phyloP scores from a whole-genome alignment of 768 basidiomycete species.

The Lentinula detonsa region DNA sequence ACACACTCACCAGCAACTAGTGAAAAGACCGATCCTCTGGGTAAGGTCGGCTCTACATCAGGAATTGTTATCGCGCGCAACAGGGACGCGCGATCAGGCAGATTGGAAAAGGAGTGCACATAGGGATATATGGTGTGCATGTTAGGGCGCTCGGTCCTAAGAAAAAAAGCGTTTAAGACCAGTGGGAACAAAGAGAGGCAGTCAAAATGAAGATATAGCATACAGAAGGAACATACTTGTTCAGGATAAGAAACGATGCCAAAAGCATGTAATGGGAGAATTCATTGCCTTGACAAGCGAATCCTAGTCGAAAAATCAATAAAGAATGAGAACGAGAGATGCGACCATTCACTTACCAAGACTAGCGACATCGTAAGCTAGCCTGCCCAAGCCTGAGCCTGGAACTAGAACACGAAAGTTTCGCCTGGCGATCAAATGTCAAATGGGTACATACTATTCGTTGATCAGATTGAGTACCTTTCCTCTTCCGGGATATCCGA shows the following conservation, averaged over 20 bases:
- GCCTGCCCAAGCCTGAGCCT: slow-evolving; percentile 81
- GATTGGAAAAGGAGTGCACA: slow-evolving; percentile 89
- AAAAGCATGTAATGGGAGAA: slow-evolving; percentile 96
- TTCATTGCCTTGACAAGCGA: slow-evolving; percentile 90
- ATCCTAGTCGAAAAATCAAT: slow-evolving; percentile 45
- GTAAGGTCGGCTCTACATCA: slow-evolving; percentile 75
- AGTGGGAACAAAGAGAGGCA: no score
- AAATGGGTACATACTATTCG: not conserved
- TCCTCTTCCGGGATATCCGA: slow-evolving; percentile 45
- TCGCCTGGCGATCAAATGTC: slow-evolving; percentile 23
- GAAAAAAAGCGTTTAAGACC: not conserved
- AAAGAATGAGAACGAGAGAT: not conserved
- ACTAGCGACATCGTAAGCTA: slow-evolving; percentile 84
- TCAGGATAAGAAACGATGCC: slow-evolving; percentile 82
- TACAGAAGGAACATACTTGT: slow-evolving; percentile 45
- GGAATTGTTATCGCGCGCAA: slow-evolving; percentile 70
- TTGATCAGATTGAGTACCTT: slow-evolving; percentile 30
- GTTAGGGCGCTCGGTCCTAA: slow-evolving; percentile 58
- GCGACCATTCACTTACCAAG: slow-evolving; percentile 36
- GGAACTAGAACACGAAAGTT: slow-evolving; percentile 78
- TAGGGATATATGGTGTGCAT: slow-evolving; percentile 82
- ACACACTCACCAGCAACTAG: slow-evolving; percentile 65
- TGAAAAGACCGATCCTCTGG: slow-evolving; percentile 62
- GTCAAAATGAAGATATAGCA: no score
- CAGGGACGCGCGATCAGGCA: slow-evolving; percentile 50